Conservation (phyloP, 345 rosid species). For the Eucalyptus cloeziana region DNA sequence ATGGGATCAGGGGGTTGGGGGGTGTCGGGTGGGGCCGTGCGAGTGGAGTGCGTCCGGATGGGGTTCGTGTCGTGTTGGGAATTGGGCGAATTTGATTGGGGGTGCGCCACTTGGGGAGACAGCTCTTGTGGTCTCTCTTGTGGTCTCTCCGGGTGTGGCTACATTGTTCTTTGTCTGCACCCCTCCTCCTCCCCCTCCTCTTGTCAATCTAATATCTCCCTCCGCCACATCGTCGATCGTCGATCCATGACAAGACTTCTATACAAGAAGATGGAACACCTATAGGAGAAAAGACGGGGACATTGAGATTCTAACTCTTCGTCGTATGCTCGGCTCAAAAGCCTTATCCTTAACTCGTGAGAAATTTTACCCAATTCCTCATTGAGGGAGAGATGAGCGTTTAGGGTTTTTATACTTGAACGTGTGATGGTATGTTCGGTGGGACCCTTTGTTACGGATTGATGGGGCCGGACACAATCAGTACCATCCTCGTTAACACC, state of each 20-base stretch:
- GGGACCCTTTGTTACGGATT: not conserved
- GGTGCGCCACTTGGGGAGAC: slow-evolving; percentile 22
- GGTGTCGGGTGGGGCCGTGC: not conserved
- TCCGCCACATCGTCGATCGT: not conserved
- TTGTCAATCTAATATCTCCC: not conserved
- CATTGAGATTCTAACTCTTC: not conserved
- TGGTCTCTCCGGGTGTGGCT: not conserved
- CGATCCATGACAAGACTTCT: too few relatives aligned
- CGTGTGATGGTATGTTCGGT: not conserved
- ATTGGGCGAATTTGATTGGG: not conserved
- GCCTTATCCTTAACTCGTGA: fast-evolving
- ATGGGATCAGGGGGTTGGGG: not conserved
- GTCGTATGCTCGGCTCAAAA: fast-evolving
- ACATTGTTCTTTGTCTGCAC: not conserved
- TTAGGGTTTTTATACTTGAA: not conserved
- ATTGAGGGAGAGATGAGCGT: not conserved
- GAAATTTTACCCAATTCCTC: not conserved
- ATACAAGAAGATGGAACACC: not conserved
- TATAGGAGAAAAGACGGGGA: not conserved
- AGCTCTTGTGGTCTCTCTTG: not conserved
- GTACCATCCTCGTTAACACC: not conserved
- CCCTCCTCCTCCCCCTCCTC: not conserved
- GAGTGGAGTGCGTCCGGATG: not conserved
- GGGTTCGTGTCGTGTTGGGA: slow-evolving; percentile 6
- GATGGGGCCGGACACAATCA: not conserved